Evolutionary conservation across 805 yeast genomes (phyloP).

Genomic region (Ogataea methanolica): DNA sequence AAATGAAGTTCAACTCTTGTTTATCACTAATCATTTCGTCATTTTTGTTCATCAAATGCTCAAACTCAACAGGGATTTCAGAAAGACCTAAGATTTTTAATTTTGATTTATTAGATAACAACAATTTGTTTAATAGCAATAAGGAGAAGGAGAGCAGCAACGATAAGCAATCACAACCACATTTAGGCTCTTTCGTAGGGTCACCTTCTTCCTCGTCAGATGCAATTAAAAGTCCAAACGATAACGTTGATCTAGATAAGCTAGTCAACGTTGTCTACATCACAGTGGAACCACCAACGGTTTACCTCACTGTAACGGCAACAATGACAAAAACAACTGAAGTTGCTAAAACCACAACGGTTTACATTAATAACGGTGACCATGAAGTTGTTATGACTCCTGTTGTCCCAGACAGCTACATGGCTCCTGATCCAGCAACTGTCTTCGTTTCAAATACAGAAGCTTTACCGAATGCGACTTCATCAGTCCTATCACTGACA

Average conservation of each 20-base stretch:
- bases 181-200: too few species aligned
- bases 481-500: neutral
- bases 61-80: neutral
- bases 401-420: too few species aligned
- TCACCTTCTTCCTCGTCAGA: too few species aligned
- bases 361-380: too few species aligned
- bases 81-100: neutral
- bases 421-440: too few species aligned
- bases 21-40: too few species aligned
- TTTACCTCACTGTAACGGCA: constrained; percentile 4
- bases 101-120: constrained; percentile 13
- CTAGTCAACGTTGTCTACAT: constrained; percentile 22
- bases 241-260: constrained; percentile 16
- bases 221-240: neutral
- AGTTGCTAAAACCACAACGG: too few species aligned
- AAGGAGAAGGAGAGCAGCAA: constrained; percentile 3
- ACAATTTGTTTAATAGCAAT: constrained; percentile 4
- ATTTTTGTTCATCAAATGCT: too few species aligned
- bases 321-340: too few species aligned
- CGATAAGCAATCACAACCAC: too few species aligned
- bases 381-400: too few species aligned
- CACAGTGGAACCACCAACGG: constrained; percentile 22
- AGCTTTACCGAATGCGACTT: neutral
- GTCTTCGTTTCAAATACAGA: neutral
- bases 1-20: too few species aligned